These are phyloP conservation scores for Malus asiatica DNA, from an alignment of 306 rosid genomes.

Conservation along the genomic window DNA sequence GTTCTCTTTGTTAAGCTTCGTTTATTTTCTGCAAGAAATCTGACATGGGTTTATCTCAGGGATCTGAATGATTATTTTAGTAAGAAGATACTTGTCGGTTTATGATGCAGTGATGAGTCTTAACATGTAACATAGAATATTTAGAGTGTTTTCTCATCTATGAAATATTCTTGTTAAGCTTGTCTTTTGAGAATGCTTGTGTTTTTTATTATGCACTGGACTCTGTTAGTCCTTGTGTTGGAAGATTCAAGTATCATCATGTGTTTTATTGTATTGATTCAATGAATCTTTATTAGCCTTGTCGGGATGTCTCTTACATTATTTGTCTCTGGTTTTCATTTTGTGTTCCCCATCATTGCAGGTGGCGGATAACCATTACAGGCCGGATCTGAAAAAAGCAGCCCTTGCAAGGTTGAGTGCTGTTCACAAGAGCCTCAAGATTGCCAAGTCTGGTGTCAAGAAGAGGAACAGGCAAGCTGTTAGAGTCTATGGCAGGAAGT, in stretches of 20 bases:
- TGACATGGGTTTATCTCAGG: background rate
- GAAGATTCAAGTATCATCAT: background rate
- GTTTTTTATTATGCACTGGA: background rate
- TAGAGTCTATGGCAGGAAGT: slow-evolving; percentile 32
- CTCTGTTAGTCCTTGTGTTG: background rate
- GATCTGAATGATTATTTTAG: background rate
- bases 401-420: slow-evolving; percentile 87
- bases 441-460: slow-evolving; percentile 86
- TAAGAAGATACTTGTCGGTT: background rate
- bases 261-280: background rate
- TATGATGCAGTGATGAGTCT: slow-evolving; percentile 18
- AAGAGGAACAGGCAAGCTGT: slow-evolving; percentile 80
- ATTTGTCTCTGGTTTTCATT: background rate
- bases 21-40: background rate
- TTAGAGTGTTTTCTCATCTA: slow-evolving; percentile 18
- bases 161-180: slow-evolving; percentile 50
- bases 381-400: slow-evolving; percentile 81
- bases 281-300: background rate
- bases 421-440: slow-evolving; percentile 82
- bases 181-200: slow-evolving; percentile 39
- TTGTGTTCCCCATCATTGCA: background rate
- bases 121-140: slow-evolving; percentile 39
- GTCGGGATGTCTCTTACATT: background rate
- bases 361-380: slow-evolving; percentile 67
- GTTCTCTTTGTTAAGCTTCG: background rate